Evolutionary conservation across 1,284 basidiomycete species (phyloP).

Genomic region (Xanthoconium separans): DNA sequence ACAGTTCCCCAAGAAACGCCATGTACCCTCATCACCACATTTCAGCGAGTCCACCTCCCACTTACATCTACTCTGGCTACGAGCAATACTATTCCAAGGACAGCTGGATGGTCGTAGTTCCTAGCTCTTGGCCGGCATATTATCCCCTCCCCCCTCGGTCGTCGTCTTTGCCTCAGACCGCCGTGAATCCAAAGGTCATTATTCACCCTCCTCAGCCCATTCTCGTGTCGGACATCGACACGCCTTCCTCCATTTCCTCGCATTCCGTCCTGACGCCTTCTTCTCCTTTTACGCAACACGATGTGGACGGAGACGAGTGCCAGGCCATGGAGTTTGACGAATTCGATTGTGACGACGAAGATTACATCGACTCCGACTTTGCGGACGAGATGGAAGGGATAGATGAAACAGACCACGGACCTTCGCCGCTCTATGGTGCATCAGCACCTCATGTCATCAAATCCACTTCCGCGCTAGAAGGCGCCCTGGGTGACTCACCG

Average conservation of each 20-base stretch:
- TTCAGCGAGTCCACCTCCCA: constrained; percentile 21
- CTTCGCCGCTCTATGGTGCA: constrained; percentile 21
- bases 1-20: constrained; percentile 17
- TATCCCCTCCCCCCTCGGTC: constrained; percentile 17
- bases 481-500: constrained; percentile 29
- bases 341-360: constrained; percentile 33
- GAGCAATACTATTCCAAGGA: constrained; percentile 25
- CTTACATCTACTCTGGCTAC: constrained; percentile 24
- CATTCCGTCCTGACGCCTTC: constrained; percentile 30
- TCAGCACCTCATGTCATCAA: constrained; percentile 28
- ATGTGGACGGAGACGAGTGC: constrained; percentile 7
- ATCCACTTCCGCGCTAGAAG: constrained; percentile 32
- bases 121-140: constrained; percentile 24
- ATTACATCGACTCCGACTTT: constrained; percentile 32
- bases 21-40: constrained; percentile 29
- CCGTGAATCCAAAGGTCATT: constrained; percentile 31
- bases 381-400: constrained; percentile 33
- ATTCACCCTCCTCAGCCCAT: constrained; percentile 24
- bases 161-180: constrained; percentile 14
- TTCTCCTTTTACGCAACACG: constrained; percentile 27
- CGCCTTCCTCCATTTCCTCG: constrained; percentile 33
- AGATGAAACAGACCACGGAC: constrained; percentile 16
- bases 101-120: constrained; percentile 9
- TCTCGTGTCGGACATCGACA: constrained; percentile 28
- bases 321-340: constrained; percentile 34